These are phyloP conservation scores for Saturnispora sekii DNA, from an alignment of 805 yeast species.

Conservation along the genomic window DNA sequence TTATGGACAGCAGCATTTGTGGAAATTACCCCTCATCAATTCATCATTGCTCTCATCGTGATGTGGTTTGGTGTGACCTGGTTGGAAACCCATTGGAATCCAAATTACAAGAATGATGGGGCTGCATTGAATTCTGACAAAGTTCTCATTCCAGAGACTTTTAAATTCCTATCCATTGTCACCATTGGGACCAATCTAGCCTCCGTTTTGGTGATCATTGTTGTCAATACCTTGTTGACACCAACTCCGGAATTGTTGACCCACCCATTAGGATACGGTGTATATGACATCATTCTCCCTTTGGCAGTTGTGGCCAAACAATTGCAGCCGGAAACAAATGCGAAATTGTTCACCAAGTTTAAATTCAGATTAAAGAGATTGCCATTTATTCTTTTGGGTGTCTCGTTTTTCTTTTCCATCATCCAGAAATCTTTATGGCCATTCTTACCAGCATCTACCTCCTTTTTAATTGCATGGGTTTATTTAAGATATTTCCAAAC, in stretches of 20 bases:
- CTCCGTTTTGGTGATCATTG: slow-evolving; percentile 29
- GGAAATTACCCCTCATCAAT: slow-evolving; percentile 41
- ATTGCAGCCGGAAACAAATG: slow-evolving; percentile 47
- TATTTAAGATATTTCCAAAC: slow-evolving; percentile 73
- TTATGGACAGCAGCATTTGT: slow-evolving; percentile 54
- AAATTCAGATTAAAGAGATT: slow-evolving; percentile 15
- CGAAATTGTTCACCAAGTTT: slow-evolving; percentile 32
- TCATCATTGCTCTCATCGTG: slow-evolving; percentile 30
- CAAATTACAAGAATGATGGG: slow-evolving; percentile 7
- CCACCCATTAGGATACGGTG: slow-evolving; percentile 42
- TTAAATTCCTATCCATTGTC: slow-evolving; percentile 41
- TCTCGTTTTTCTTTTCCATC: slow-evolving; percentile 25
- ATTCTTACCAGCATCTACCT: slow-evolving; percentile 42
- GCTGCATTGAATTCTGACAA: slow-evolving; percentile 6
- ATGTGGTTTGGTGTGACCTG: slow-evolving; percentile 35
- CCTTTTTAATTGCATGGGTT: slow-evolving; percentile 62
- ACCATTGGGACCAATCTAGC: slow-evolving; percentile 47
- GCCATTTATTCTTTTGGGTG: slow-evolving; percentile 14
- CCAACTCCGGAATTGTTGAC: slow-evolving; percentile 30
- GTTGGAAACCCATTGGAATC: slow-evolving; percentile 42
- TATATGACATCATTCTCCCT: slow-evolving; percentile 39
- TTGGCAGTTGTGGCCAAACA: slow-evolving; percentile 49
- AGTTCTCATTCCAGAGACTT: slow-evolving; percentile 31
- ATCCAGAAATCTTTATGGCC: slow-evolving; percentile 35
- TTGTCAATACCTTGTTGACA: slow-evolving; percentile 27